Evolutionary conservation across 2,329 filamentous ascomycete species (phyloP).

Genomic region (Alternaria solani): DNA sequence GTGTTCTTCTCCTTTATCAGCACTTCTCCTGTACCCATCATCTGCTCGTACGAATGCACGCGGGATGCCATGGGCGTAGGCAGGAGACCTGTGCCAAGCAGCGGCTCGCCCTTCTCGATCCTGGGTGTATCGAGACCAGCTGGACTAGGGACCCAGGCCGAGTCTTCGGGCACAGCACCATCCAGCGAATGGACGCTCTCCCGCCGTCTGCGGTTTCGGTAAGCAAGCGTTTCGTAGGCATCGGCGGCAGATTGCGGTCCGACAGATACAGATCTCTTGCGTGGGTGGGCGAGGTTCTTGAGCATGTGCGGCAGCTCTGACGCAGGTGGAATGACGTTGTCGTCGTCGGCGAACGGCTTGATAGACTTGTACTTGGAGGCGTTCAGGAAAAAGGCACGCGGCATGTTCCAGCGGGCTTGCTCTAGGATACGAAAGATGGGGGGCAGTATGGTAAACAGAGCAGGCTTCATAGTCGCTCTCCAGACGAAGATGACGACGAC

Average conservation of each 20-base stretch:
- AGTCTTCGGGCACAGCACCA: conserved; percentile 40
- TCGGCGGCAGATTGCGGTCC: conserved; percentile 96
- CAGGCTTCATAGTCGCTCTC: conserved; percentile 88
- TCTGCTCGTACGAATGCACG: conserved; percentile 72
- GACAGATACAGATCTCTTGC: conserved; percentile 83
- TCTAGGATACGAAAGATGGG: conserved; percentile 89
- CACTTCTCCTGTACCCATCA: conserved; percentile 73
- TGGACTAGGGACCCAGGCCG: conserved; percentile 29
- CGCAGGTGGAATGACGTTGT: conserved; percentile 90
- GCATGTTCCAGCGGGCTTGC: conserved; percentile 77
- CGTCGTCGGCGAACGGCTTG: conserved; percentile 74
- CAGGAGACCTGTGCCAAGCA: conserved; percentile 55
- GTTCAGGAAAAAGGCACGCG: conserved; percentile 88
- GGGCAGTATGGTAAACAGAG: conserved; percentile 78
- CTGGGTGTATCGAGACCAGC: conserved; percentile 46
- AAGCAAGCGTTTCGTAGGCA: conserved; percentile 93
- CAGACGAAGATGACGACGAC: conserved; percentile 87
- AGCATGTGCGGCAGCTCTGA: conserved; percentile 85
- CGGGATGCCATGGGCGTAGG: conserved; percentile 56
- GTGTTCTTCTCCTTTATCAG: conserved; percentile 14
- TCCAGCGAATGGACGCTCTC: conserved; percentile 63
- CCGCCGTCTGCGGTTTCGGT: conserved; percentile 75
- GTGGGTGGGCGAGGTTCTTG: conserved; percentile 80
- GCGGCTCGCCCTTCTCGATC: conserved; percentile 38
- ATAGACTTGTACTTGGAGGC: conserved; percentile 91